These are phyloP conservation scores for Psidium friedrichsthalianum DNA, from an alignment of 345 rosid species.

Conservation along the genomic window DNA sequence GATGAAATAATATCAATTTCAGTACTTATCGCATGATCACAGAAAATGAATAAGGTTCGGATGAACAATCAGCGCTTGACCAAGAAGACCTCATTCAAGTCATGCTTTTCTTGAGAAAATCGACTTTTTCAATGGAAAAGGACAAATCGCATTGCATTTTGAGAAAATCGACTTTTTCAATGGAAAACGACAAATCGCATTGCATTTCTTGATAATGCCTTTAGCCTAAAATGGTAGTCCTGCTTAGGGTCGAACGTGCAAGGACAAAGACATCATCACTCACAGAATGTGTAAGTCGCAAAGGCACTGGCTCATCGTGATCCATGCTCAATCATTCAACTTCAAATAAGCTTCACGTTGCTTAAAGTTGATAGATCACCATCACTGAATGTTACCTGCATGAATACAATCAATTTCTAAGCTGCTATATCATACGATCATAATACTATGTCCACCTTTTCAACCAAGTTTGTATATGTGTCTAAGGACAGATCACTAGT, in stretches of 20 bases:
- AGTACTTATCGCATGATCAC: not conserved
- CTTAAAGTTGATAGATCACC: not conserved
- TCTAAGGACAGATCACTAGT: not conserved
- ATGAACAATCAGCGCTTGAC: not conserved
- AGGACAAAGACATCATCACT: too few relatives aligned
- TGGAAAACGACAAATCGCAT: too few relatives aligned
- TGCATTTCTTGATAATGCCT: too few relatives aligned
- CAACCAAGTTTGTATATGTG: not conserved
- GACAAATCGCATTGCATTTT: too few relatives aligned
- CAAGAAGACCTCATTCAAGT: not conserved
- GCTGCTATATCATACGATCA: not conserved
- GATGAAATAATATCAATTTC: not conserved
- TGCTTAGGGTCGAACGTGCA: too few relatives aligned
- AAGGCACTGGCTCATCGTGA: too few relatives aligned
- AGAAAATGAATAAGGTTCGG: not conserved
- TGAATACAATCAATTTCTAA: not conserved
- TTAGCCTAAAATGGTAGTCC: too few relatives aligned
- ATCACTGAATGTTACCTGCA: not conserved
- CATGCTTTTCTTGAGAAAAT: not conserved
- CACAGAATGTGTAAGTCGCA: too few relatives aligned
- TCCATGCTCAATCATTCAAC: not conserved
- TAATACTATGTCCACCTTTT: not conserved
- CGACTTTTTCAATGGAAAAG: not conserved
- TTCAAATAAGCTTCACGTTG: not conserved
- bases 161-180: too few relatives aligned